Percentiles rank a stretch among this genome's conserved stretches.
Evolutionary conservation across 257 asterid species (phyloP).

Genomic region (Gentiana macrophylla): DNA sequence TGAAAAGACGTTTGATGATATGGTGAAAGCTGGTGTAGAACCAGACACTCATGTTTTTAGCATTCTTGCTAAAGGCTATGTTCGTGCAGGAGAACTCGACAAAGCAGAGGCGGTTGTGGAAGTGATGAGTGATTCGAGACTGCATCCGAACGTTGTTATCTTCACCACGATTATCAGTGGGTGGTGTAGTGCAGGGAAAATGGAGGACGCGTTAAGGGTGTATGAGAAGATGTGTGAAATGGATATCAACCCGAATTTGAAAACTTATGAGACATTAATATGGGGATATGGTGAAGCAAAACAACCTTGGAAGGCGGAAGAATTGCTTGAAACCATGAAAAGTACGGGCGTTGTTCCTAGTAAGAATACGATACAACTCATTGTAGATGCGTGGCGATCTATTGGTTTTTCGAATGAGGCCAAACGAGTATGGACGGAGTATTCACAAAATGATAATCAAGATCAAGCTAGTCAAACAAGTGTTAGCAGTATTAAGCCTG

Average conservation of each 20-base stretch:
- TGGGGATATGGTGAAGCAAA: conserved; percentile 97
- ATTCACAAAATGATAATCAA: conserved; percentile 13
- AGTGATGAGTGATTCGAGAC: conserved; percentile 37
- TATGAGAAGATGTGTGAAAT: conserved; percentile 50
- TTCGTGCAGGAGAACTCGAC: conserved; percentile 67
- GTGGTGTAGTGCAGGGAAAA: conserved; percentile 83
- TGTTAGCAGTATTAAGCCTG: conserved; percentile 6
- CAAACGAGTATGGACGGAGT: conserved; percentile 29
- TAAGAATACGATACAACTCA: conserved; percentile 56
- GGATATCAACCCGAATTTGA: conserved; percentile 63
- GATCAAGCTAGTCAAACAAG: conserved; percentile 3
- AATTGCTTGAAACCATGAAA: conserved; percentile 57
- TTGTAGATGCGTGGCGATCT: conserved; percentile 84
- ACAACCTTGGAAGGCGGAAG: conserved; percentile 86
- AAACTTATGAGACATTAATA: conserved; percentile 77
- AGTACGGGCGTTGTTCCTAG: conserved; percentile 39
- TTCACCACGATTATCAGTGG: conserved; percentile 95
- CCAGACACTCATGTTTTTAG: conserved; percentile 75
- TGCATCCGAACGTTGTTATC: conserved; percentile 68
- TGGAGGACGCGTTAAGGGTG: conserved; percentile 53
- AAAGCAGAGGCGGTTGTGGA: conserved; percentile 58
- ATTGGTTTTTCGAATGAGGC: conserved; percentile 64
- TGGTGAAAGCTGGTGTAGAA: conserved; percentile 60
- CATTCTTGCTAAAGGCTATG: conserved; percentile 94
- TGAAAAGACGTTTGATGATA: conserved; percentile 62